These are phyloP conservation scores for Silene coronaria DNA, from an alignment of 179 eudicot species.

Conservation along the genomic window DNA sequence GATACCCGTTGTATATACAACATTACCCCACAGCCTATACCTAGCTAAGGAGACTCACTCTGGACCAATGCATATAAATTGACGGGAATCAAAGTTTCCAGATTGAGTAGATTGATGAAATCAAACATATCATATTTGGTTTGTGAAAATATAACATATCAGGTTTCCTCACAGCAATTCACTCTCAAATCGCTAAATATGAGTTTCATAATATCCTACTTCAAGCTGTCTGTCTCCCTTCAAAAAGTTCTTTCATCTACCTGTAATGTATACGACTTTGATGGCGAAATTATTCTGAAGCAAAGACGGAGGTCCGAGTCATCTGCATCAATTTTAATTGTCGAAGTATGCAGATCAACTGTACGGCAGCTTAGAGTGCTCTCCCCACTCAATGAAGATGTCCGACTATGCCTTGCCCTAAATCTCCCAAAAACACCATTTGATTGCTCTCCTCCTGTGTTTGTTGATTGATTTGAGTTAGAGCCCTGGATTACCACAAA, in stretches of 20 bases:
- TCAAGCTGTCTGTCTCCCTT: not conserved
- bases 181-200: not conserved
- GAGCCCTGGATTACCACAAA: slow-evolving; percentile 42
- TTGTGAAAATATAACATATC: not conserved
- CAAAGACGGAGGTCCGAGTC: slow-evolving; percentile 84
- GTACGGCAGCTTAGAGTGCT: slow-evolving; percentile 45
- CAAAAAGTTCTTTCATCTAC: slow-evolving; percentile 27
- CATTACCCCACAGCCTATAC: no score
- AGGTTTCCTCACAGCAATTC: not conserved
- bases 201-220: not conserved
- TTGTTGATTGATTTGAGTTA: slow-evolving; percentile 41
- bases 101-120: not conserved
- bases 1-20: not conserved
- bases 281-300: slow-evolving; percentile 87
- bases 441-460: slow-evolving; percentile 44
- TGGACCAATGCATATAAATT: no score
- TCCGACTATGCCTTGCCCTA: slow-evolving; percentile 50
- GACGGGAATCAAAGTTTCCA: no score
- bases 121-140: not conserved
- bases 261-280: slow-evolving; percentile 80
- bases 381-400: slow-evolving; percentile 67
- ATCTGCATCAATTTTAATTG: slow-evolving; percentile 85
- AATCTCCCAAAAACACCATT: slow-evolving; percentile 84
- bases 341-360: slow-evolving; percentile 81
- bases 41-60: no score